Evolutionary conservation across 371 early-diverging fungal species (phyloP).

Genomic region (Mucor mucedo): DNA sequence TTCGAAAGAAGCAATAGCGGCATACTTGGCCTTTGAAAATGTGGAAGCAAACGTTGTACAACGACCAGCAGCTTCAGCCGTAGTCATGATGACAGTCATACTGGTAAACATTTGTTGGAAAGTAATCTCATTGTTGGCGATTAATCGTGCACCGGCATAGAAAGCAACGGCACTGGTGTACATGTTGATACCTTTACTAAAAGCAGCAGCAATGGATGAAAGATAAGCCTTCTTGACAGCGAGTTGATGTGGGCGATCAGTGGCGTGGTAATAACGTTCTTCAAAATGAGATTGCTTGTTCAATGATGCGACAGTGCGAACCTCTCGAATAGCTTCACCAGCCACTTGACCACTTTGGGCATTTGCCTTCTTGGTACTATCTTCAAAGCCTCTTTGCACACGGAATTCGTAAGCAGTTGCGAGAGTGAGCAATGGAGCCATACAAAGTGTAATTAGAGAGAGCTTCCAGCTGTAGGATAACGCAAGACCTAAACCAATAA

Average conservation of each 20-base stretch:
- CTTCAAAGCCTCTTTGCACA: conserved; percentile 48
- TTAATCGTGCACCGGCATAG: conserved; percentile 59
- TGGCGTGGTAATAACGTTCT: conserved; percentile 58
- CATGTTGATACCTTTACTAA: conserved; percentile 66
- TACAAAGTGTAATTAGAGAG: conserved; percentile 54
- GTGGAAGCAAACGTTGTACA: conserved; percentile 60
- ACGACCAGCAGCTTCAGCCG: conserved; percentile 69
- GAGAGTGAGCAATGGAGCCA: conserved; percentile 44
- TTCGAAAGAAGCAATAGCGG: conserved; percentile 77
- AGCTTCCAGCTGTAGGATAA: conserved; percentile 52
- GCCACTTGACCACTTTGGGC: conserved; percentile 71
- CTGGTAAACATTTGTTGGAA: conserved; percentile 61
- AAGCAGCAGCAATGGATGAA: conserved; percentile 66
- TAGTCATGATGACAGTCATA: conserved; percentile 74
- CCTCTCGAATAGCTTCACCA: conserved; percentile 77
- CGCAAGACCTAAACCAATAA: conserved; percentile 35
- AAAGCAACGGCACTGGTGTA: conserved; percentile 64
- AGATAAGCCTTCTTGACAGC: conserved; percentile 60
- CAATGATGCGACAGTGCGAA: conserved; percentile 81
- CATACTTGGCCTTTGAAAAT: conserved; percentile 76
- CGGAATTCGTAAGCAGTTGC: conserved; percentile 37
- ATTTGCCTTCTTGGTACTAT: conserved; percentile 60
- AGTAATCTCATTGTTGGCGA: conserved; percentile 32
- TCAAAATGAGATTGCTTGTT: conserved; percentile 74
- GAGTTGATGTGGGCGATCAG: conserved; percentile 66